phyloP scores from a whole-genome alignment of 2,329 filamentous ascomycete genomes.

The Lachnellula suecica region DNA sequence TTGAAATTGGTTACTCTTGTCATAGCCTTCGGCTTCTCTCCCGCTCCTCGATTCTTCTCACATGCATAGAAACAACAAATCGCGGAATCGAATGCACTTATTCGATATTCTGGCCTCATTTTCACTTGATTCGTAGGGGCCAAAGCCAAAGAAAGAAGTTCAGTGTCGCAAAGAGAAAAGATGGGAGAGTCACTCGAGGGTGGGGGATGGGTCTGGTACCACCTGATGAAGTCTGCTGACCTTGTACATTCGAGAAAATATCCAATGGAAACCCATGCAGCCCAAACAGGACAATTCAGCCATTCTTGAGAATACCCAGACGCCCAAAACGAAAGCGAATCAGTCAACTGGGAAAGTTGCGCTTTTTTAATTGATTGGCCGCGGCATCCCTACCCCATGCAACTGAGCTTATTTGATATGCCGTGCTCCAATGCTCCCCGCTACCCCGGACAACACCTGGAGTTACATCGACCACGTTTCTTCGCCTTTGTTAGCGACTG shows the following conservation, averaged over 20 bases:
- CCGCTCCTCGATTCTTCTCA: not conserved
- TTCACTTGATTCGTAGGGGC: not conserved
- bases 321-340: not conserved
- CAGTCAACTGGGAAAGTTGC: not conserved
- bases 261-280: not conserved
- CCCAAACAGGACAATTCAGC: no score
- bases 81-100: not conserved
- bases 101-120: not conserved
- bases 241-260: not conserved
- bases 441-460: conserved; percentile 4
- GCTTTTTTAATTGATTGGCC: not conserved
- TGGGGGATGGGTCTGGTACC: not conserved
- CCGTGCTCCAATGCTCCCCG: not conserved
- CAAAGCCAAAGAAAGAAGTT: not conserved
- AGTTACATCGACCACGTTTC: conserved; percentile 5
- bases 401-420: not conserved
- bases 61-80: not conserved
- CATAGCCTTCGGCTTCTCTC: not conserved
- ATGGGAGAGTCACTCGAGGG: not conserved
- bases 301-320: not conserved
- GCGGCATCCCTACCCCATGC: not conserved
- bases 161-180: not conserved
- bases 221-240: not conserved
- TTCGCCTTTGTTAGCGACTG: not conserved
- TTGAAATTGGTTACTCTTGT: not conserved